Evolutionary conservation across 352 stramenopile genomes (phyloP).

Genomic region (Globisporangium perplexum): DNA sequence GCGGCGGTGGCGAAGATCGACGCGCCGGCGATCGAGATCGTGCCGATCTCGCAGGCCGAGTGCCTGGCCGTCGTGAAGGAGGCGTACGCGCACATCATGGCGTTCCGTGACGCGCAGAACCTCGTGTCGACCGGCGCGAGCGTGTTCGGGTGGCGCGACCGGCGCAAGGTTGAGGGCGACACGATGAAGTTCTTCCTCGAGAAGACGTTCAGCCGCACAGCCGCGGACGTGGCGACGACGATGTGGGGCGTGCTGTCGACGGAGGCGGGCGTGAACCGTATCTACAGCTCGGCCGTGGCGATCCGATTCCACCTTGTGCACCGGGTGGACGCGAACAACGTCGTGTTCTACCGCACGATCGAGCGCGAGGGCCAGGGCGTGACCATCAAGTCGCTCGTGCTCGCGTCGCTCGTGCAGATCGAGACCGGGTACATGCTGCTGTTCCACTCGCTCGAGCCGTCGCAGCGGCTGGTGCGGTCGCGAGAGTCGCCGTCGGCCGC

Average conservation of each 20-base stretch:
- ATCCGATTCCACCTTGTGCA: constrained; percentile 53
- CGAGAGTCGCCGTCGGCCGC: not conserved
- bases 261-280: constrained; percentile 40
- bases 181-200: constrained; percentile 58
- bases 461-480: constrained; percentile 10
- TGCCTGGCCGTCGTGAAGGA: constrained; percentile 37
- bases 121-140: constrained; percentile 39
- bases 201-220: constrained; percentile 47
- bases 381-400: constrained; percentile 44
- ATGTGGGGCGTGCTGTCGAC: constrained; percentile 64
- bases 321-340: constrained; percentile 44
- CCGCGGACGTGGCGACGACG: constrained; percentile 28
- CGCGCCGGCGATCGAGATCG: constrained; percentile 17
- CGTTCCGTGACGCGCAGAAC: constrained; percentile 31
- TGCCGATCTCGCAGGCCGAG: constrained; percentile 32
- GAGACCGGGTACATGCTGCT: constrained; percentile 57
- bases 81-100: constrained; percentile 37
- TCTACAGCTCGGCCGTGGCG: constrained; percentile 51
- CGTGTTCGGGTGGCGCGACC: constrained; percentile 64
- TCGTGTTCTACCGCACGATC: constrained; percentile 65
- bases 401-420: constrained; percentile 49
- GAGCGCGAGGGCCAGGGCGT: constrained; percentile 31
- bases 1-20: not conserved
- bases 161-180: constrained; percentile 37
- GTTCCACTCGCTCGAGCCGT: constrained; percentile 51